Conservation (phyloP, 2,329 filamentous ascomycete species). For the Paraphoma chrysanthemicola region DNA sequence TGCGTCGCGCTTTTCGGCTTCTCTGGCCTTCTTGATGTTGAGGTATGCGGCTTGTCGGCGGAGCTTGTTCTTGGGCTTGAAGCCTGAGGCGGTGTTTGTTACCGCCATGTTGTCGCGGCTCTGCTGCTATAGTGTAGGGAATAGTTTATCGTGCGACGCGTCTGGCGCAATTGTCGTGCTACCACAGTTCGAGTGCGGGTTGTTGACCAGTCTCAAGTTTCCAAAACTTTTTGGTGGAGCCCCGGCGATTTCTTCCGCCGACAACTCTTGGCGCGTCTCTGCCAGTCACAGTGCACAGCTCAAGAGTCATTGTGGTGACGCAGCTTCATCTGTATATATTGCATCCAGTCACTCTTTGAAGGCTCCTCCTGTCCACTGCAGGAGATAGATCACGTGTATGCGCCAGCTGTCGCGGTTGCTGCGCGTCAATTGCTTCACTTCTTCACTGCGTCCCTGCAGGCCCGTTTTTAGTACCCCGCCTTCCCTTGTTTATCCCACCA, state of each 20-base stretch:
- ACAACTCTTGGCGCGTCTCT: slow-evolving; percentile 20
- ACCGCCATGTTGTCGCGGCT: slow-evolving; percentile 53
- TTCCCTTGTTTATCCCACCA: slow-evolving; percentile 36
- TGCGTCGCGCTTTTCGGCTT: slow-evolving; percentile 76
- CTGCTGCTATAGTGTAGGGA: not conserved
- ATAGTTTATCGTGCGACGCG: not conserved
- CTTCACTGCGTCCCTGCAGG: slow-evolving; percentile 30
- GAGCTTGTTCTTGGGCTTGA: slow-evolving; percentile 76
- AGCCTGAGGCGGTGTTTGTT: slow-evolving; percentile 56
- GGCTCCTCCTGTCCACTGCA: slow-evolving; percentile 1
- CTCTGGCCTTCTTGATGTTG: slow-evolving; percentile 77
- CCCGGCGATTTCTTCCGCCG: slow-evolving; percentile 20
- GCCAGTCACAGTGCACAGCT: slow-evolving; percentile 7
- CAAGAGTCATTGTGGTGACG: slow-evolving; percentile 12
- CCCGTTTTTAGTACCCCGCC: slow-evolving; percentile 43
- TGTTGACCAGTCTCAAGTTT: not conserved
- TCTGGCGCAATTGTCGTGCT: not conserved
- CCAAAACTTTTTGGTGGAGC: slow-evolving; percentile 21
- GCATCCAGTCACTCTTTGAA: slow-evolving; percentile 2
- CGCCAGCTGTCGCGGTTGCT: slow-evolving; percentile 48
- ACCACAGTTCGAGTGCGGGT: not conserved
- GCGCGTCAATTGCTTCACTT: slow-evolving; percentile 42
- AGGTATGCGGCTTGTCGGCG: slow-evolving; percentile 80
- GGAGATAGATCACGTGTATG: slow-evolving; percentile 41
- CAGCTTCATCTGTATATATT: slow-evolving; percentile 7